Conservation (phyloP, 2,329 filamentous ascomycete species). For the Colletotrichum sp. region DNA sequence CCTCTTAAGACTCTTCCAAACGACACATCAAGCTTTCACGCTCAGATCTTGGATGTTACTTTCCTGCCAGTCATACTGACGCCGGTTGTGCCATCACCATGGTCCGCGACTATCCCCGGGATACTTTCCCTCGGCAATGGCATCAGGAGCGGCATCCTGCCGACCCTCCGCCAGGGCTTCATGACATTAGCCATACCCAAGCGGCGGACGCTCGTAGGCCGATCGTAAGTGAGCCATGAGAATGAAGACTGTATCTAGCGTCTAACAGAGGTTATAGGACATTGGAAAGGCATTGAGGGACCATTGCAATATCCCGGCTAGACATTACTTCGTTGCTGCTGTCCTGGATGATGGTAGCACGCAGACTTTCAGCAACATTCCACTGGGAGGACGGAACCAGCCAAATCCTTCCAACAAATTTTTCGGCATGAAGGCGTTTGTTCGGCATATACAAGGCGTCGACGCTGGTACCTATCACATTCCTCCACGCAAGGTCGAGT, state of each 20-base stretch:
- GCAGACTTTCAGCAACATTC: conserved; percentile 36
- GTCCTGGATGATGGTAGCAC: conserved; percentile 52
- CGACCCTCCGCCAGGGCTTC: conserved; percentile 19
- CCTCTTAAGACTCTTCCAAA: neutral
- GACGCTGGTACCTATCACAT: conserved; percentile 39
- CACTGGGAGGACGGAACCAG: conserved; percentile 41
- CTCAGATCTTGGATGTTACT: neutral
- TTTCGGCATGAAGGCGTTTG: conserved; percentile 49
- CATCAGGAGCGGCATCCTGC: conserved; percentile 27
- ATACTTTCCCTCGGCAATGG: conserved; percentile 42
- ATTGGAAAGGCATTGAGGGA: conserved; percentile 58
- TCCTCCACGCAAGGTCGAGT: neutral
- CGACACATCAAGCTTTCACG: neutral
- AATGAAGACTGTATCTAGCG: neutral
- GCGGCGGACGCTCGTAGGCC: conserved; percentile 19
- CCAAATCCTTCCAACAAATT: conserved; percentile 47
- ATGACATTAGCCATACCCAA: conserved; percentile 20
- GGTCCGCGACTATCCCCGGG: conserved; percentile 46
- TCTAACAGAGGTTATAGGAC: conserved; percentile 36
- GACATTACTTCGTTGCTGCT: conserved; percentile 58
- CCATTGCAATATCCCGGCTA: conserved; percentile 56
- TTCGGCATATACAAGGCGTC: conserved; percentile 37
- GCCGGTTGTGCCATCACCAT: conserved; percentile 29
- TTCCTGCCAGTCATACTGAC: neutral
- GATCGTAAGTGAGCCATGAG: conserved; percentile 8